Conservation (phyloP, 495 filamentous ascomycete species). For the Tuber umbilicatum region DNA sequence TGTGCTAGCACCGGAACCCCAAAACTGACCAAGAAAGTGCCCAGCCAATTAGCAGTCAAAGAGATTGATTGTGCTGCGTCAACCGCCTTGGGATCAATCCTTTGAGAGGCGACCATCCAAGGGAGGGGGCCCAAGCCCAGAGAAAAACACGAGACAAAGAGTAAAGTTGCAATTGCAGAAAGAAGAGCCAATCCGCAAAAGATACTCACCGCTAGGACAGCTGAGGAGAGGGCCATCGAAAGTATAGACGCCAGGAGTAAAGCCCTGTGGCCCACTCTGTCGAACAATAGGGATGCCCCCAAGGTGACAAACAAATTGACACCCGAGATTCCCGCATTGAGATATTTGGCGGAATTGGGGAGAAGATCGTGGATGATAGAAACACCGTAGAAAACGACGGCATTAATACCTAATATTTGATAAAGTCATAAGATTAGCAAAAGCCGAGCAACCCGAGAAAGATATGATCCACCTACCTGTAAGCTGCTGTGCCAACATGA, state of each 20-base stretch:
- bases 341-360: constrained; percentile 63
- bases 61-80: constrained; percentile 81
- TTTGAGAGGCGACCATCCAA: constrained; percentile 83
- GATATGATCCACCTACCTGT: too few species aligned
- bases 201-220: constrained; percentile 71
- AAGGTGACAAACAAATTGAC: constrained; percentile 84
- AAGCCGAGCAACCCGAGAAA: too few species aligned
- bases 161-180: constrained; percentile 69
- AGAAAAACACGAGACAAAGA: constrained; percentile 83
- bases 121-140: constrained; percentile 90
- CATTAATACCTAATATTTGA: constrained; percentile 62
- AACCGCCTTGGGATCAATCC: constrained; percentile 80
- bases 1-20: constrained; percentile 29
- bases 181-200: constrained; percentile 59
- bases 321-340: constrained; percentile 77
- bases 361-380: constrained; percentile 71
- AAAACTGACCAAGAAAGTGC: constrained; percentile 69
- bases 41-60: constrained; percentile 78
- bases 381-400: constrained; percentile 96
- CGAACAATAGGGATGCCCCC: constrained; percentile 71
- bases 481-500: constrained; percentile 88
- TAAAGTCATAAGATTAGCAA: constrained; percentile 1
- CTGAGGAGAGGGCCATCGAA: constrained; percentile 71
- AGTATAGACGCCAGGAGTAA: constrained; percentile 72
- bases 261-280: constrained; percentile 75